Base-by-base conservation (phyloP, 75 land plant genomes). In the Isoetes taiwanensis region DNA sequence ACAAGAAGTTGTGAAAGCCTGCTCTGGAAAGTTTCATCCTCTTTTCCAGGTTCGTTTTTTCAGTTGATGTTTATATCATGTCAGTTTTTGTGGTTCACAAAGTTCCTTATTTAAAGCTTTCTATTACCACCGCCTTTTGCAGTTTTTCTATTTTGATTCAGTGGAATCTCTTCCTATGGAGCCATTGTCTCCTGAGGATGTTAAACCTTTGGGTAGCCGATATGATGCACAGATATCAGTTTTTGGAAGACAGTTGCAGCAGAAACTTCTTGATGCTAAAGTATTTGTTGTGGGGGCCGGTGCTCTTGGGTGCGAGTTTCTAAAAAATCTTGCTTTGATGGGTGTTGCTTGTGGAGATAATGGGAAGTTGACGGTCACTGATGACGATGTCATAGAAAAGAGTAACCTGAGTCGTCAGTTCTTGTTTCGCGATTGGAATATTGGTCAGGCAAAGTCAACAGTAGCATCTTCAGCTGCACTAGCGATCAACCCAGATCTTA, bases 381-480 rank as follows among this genome's bases (percentile, higher is more conserved):
- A 90, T 70, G 97, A 86, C 70, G 97, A 90, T 72, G 87, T 86
- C 2, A 90, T 90, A 59, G 97, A 90, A 46, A 90, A 90, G 70
- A 90, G 97, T 35, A 90, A 90, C 57, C 86, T 89, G 8, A 89
- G 91, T 61, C 62, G 96, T 48, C 96, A 89, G 63, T 89, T 89
- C 34, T 78, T 89, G 2, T 89, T 85, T 59, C 72, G 96, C 12
- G 85, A 88, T 57, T 84, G 85, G 90, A 85, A 88, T 35, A 88
- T 88, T 58, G 90, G 95, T 14, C 86, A 85, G 64, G 74, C 86
- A 2, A 89, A 89, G 55, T 89, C 96, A 16, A 83, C 86, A 1
- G 90, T 85, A 37, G 96, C 96, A 57, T 79, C 90, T 41, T 41
- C 87, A 50, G 97, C 87, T 28, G 91, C 93, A 25, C 24, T 34